Base-by-base conservation (phyloP, 1,139 yeast genomes). In the Suhomyces ambrosiae region DNA sequence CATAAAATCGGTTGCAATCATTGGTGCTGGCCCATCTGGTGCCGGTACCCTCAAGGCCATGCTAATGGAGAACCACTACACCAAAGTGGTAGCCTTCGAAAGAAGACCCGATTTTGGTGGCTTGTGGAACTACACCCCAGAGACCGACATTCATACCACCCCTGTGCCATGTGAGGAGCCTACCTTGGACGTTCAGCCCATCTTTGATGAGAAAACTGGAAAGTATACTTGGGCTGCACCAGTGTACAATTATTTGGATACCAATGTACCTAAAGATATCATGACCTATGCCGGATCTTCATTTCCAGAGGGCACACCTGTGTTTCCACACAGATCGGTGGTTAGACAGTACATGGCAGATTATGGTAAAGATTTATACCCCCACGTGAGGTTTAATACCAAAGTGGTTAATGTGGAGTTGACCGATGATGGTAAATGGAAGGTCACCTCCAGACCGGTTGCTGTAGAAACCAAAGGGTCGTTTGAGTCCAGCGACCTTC, bases 11-110 rank as follows among this genome's bases (percentile, higher is more conserved):
- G 61, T 76, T 8, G 80, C 80, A 1, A 71, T 76, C 8, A 63
- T 81, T 26, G 89, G 90, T 3, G 86, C 78, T 7, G 90, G 90
- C 1, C 87, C 89, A 0, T 70, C 79, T 35, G 89, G 88, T 4
- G 68, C 81, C 5, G 82, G 79, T 1, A 58, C 76, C 7, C 68
- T 82, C 8, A 75, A 75, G 45, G 80, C 85, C 0, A 60, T 81
- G 14, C 41, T 71, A 36, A 41, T 35, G 30, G 52, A 42, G 31
- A 38, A 58, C 30, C 41, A 60, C 16, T 49, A 54, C 4, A 70
- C 71, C 17, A 57, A 55, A 30, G 62, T 80, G 44, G 69, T 68
- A 37, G 73, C 50, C 3, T 78, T 70, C 47, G 86, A 79, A 49
- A 71, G 74, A 46, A 64, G 80, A 44, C 47, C 64, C 7, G 54